Percentiles rank a stretch among this genome's conserved stretches.
phyloP scores from a whole-genome alignment of 495 filamentous ascomycete genomes.

The Sordaria brevicollis region DNA sequence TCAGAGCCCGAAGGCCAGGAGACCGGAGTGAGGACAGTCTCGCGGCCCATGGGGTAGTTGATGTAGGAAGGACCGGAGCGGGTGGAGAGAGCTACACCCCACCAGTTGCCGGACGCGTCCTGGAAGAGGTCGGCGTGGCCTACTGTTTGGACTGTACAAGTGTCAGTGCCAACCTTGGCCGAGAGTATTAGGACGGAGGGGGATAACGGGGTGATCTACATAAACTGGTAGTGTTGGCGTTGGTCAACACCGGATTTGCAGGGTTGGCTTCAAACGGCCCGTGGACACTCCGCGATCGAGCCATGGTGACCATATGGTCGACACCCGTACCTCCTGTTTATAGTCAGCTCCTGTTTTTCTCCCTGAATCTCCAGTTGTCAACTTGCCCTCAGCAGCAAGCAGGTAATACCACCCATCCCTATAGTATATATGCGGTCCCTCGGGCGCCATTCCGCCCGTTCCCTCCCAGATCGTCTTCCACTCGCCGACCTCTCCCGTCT shows the following conservation, averaged over 20 bases:
- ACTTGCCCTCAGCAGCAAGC: conserved; percentile 49
- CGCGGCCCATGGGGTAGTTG: conserved; percentile 51
- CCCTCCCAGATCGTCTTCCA: conserved; percentile 35
- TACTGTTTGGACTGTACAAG: conserved; percentile 34
- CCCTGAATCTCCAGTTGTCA: neutral
- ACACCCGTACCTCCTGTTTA: conserved; percentile 42
- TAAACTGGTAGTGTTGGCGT: conserved; percentile 37
- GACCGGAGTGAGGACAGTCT: conserved; percentile 45
- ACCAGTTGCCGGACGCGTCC: conserved; percentile 43
- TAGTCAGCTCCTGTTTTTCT: neutral
- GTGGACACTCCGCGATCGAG: conserved; percentile 31
- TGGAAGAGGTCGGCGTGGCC: conserved; percentile 43
- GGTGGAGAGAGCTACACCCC: conserved; percentile 34
- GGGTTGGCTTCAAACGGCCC: conserved; percentile 48
- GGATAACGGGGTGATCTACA: conserved; percentile 14
- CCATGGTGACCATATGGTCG: conserved; percentile 44
- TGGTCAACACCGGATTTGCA: conserved; percentile 45
- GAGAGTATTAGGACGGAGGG: too few relatives aligned
- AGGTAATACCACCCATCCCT: conserved; percentile 57
- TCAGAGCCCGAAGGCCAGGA: conserved; percentile 33
- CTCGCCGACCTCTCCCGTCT: conserved; percentile 25
- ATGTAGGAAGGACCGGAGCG: conserved; percentile 34
- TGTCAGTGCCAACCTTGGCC: neutral
- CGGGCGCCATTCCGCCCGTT: conserved; percentile 37
- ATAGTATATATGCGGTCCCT: conserved; percentile 56